Base-by-base conservation (phyloP, 1,139 yeast genomes). In the Kazachstania sp. region DNA sequence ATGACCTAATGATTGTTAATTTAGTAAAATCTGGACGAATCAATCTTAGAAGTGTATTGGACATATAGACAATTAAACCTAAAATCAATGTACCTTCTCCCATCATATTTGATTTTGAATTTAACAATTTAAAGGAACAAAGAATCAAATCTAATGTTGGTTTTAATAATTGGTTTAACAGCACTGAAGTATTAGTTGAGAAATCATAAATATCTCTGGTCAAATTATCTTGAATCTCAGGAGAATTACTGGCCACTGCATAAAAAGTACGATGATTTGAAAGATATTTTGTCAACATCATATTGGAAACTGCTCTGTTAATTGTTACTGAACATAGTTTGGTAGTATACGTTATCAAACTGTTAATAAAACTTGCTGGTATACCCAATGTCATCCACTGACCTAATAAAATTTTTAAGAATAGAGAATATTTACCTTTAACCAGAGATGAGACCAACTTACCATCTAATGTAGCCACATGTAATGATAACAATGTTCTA, bases 21-120 rank as follows among this genome's bases (percentile, higher is more conserved):
- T 77, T 83, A 28, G 95, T 94, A 62, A 90, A 90, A 44, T 95
- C 95, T 8, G 97, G 97, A 12, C 95, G 86, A 57, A 88, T 78
- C 48, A 85, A 71, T 54, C 84, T 74, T 55, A 90, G 70, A 41
- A 84, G 71, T 43, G 81, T 73, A 2, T 95, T 87, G 16, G 95
- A 86, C 36, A 84, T 69, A 61, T 87, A 94, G 4, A 95, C 88
- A 51, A 90, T 72, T 48, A 86, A 64, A 1, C 96, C 96, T 39
- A 90, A 72, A 2, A 86, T 77, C 48, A 90, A 69, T 4, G 95
- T 85, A 9, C 95, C 95, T 68, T 90, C 97, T 9, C 90, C 86
- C 64, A 80, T 77, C 36, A 84, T 82, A 36, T 79, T 79, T 29
- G 90, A 92, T 45, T 92, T 78, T 30, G 63, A 60, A 48, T 53